Percentiles rank a stretch among this genome's conserved stretches.
phyloP scores from a whole-genome alignment of 331 rosid genomes.

The Saraca asoca region DNA sequence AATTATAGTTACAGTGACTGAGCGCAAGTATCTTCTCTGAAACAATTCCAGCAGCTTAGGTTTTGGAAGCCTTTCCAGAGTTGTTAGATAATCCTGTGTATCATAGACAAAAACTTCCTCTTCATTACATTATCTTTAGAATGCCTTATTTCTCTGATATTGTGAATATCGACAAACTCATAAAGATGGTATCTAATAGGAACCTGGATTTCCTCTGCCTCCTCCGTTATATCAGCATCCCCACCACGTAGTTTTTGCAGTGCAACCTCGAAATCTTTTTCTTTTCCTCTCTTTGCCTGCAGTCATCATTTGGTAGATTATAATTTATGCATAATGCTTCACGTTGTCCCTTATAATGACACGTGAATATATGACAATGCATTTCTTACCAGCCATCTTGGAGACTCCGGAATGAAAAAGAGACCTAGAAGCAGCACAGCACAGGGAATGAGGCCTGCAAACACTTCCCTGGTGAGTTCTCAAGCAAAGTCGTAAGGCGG shows the following conservation, averaged over 20 bases:
- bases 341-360: neutral
- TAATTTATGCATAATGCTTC: neutral
- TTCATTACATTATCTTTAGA: constrained; percentile 14
- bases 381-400: constrained; percentile 89
- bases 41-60: constrained; percentile 75
- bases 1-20: constrained; percentile 54
- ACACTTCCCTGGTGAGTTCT: constrained; percentile 33
- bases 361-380: neutral
- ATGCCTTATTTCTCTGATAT: neutral
- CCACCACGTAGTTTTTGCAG: constrained; percentile 71
- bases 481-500: neutral
- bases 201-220: constrained; percentile 89
- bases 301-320: constrained; percentile 1
- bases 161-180: constrained; percentile 14
- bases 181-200: neutral
- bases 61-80: constrained; percentile 75
- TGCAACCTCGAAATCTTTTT: constrained; percentile 60
- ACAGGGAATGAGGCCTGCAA: constrained; percentile 74
- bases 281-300: constrained; percentile 66
- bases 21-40: constrained; percentile 72
- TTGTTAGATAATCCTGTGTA: constrained; percentile 71
- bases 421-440: constrained; percentile 76
- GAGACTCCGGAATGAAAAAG: constrained; percentile 89
- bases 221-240: constrained; percentile 66
- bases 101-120: constrained; percentile 1